These are phyloP conservation scores for Diplocarpon mali DNA, from an alignment of 2,329 filamentous ascomycete species.

Conservation along the genomic window DNA sequence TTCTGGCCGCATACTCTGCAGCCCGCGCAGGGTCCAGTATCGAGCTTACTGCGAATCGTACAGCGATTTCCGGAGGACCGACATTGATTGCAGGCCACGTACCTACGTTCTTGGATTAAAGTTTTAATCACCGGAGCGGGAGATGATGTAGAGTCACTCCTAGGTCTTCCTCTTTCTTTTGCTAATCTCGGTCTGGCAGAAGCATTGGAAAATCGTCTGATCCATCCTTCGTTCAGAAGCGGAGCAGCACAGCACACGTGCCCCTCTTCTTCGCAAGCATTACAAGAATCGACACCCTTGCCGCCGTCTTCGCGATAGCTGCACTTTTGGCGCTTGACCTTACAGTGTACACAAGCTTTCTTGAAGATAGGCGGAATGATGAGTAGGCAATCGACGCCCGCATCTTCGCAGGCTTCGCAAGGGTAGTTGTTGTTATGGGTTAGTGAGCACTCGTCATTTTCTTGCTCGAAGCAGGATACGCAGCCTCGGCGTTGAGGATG, in stretches of 20 bases:
- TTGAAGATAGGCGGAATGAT: slow-evolving; percentile 17
- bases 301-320: slow-evolving; percentile 17
- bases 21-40: slow-evolving; percentile 15
- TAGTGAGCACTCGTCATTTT: slow-evolving; percentile 20
- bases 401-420: slow-evolving; percentile 20
- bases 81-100: slow-evolving; percentile 16
- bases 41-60: slow-evolving; percentile 9
- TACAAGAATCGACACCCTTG: slow-evolving; percentile 11
- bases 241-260: slow-evolving; percentile 16
- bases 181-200: neutral
- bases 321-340: slow-evolving; percentile 12
- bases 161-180: neutral
- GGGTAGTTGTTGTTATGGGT: slow-evolving; percentile 18
- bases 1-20: slow-evolving; percentile 8
- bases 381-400: slow-evolving; percentile 15
- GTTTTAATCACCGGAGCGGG: neutral
- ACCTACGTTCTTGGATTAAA: slow-evolving; percentile 3
- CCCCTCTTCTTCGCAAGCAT: slow-evolving; percentile 13
- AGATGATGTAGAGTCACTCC: neutral
- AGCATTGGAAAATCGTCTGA: neutral
- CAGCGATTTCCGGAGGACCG: slow-evolving; percentile 8
- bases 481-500: slow-evolving; percentile 22
- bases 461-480: slow-evolving; percentile 19
- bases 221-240: neutral
- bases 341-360: slow-evolving; percentile 17